These are phyloP conservation scores for Penicillium alfredii DNA, from an alignment of 495 filamentous ascomycete genomes.

Conservation along the genomic window DNA sequence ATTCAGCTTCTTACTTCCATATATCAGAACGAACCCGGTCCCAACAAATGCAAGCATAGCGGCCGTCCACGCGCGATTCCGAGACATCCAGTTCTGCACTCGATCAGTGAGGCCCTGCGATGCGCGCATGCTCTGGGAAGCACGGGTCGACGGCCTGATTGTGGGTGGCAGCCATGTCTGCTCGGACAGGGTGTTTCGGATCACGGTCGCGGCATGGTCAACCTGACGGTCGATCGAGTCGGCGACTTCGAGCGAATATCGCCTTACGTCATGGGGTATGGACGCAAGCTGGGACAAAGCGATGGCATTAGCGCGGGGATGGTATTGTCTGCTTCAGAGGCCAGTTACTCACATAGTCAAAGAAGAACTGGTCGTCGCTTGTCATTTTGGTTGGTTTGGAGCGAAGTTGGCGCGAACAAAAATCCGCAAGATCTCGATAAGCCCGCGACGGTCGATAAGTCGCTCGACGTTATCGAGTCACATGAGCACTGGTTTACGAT, in stretches of 20 bases:
- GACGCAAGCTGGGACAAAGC: conserved; percentile 55
- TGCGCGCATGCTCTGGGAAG: conserved; percentile 38
- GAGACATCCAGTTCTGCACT: conserved; percentile 55
- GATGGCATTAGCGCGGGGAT: conserved; percentile 8
- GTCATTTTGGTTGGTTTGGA: conserved; percentile 35
- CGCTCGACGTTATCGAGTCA: conserved; percentile 10
- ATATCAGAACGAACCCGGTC: conserved; percentile 59
- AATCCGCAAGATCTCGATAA: too few species aligned
- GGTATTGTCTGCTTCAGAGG: neutral
- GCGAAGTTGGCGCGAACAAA: conserved; percentile 6
- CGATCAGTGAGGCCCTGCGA: conserved; percentile 35
- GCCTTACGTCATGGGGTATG: conserved; percentile 63
- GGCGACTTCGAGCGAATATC: conserved; percentile 59
- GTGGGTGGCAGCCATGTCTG: conserved; percentile 65
- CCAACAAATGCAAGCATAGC: conserved; percentile 63
- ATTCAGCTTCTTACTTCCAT: conserved; percentile 52
- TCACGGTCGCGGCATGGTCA: conserved; percentile 56
- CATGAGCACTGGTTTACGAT: too few species aligned
- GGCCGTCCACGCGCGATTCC: conserved; percentile 64
- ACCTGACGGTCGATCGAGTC: conserved; percentile 72
- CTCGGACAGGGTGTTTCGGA: conserved; percentile 57
- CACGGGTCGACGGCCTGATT: conserved; percentile 51
- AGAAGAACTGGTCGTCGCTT: conserved; percentile 47
- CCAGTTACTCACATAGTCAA: conserved; percentile 38
- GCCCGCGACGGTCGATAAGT: conserved; percentile 14